Conservation (phyloP, 495 filamentous ascomycete genomes). For the Penicillium cosmopolitanum region DNA sequence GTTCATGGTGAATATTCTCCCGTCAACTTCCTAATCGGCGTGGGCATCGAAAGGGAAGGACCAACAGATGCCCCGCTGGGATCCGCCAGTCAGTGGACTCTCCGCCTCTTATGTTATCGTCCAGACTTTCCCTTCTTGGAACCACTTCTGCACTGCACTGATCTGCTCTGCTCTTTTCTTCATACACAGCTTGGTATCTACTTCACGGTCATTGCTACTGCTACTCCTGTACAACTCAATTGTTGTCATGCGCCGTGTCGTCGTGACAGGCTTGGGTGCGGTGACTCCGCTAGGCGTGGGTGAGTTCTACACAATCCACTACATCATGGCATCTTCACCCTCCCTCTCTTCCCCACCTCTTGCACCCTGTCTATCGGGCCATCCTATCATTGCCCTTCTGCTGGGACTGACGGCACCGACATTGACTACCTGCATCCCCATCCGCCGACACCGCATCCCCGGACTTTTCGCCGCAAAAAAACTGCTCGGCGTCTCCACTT, state of each 20-base stretch:
- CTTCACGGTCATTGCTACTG: constrained; percentile 10
- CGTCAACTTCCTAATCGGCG: constrained; percentile 25
- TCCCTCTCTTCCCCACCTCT: neutral
- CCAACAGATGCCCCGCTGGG: constrained; percentile 27
- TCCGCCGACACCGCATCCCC: constrained; percentile 11
- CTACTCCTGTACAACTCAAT: constrained; percentile 9
- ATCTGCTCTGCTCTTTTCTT: too few species aligned
- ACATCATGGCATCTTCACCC: neutral
- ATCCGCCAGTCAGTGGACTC: constrained; percentile 6
- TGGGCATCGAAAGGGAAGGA: constrained; percentile 30
- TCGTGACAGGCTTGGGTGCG: constrained; percentile 91
- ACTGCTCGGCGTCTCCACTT: constrained; percentile 25
- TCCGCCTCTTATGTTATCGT: constrained; percentile 27
- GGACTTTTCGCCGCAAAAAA: constrained; percentile 14
- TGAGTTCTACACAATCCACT: constrained; percentile 32
- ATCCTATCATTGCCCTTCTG: neutral
- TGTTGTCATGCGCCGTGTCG: constrained; percentile 83
- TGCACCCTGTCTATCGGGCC: neutral
- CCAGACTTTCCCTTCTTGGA: constrained; percentile 53
- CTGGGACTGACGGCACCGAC: neutral
- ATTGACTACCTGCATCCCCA: neutral
- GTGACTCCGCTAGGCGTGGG: constrained; percentile 89
- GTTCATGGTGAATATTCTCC: constrained; percentile 13
- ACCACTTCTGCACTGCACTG: too few species aligned
- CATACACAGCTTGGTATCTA: too few species aligned